phyloP scores from a whole-genome alignment of 805 yeast genomes.

The Wickerhamomyces strasburgensis region DNA sequence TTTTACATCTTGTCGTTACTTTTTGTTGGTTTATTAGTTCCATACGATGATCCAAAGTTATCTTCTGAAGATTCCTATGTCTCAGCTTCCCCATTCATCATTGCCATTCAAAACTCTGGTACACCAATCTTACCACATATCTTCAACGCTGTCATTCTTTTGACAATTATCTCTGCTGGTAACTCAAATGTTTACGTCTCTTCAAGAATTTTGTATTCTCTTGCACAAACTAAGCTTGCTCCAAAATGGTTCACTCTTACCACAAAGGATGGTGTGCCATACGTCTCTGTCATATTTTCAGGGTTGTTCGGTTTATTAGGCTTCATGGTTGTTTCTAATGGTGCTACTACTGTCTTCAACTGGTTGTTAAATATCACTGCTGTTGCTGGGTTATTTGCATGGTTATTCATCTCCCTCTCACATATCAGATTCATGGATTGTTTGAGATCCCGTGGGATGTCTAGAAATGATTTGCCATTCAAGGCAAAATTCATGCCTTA shows the following conservation, averaged over 20 bases:
- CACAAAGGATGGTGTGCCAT: constrained; percentile 59
- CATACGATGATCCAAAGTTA: constrained; percentile 57
- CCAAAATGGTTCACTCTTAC: constrained; percentile 47
- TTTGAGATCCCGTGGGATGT: constrained; percentile 55
- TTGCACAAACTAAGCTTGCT: constrained; percentile 55
- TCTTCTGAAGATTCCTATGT: constrained; percentile 32
- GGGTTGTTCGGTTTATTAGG: constrained; percentile 61
- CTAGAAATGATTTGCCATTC: constrained; percentile 67
- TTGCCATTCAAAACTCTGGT: constrained; percentile 66
- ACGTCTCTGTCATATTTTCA: constrained; percentile 49
- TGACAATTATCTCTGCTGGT: constrained; percentile 73
- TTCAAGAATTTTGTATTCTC: constrained; percentile 61
- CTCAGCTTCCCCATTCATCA: constrained; percentile 65
- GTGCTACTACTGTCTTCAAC: constrained; percentile 55
- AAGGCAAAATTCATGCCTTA: constrained; percentile 69
- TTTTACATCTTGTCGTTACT: constrained; percentile 63
- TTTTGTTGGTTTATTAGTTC: constrained; percentile 67
- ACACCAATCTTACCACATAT: constrained; percentile 62
- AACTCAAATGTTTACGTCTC: constrained; percentile 72
- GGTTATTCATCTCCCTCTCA: constrained; percentile 61
- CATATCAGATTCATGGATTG: constrained; percentile 70
- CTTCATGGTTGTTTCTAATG: constrained; percentile 48
- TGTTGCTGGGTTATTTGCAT: constrained; percentile 68
- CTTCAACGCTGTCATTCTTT: constrained; percentile 64
- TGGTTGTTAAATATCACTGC: constrained; percentile 77